Percentiles rank a stretch among this genome's conserved stretches.
phyloP scores from a whole-genome alignment of 345 rosid species.

The Hibiscus tridactylites region DNA sequence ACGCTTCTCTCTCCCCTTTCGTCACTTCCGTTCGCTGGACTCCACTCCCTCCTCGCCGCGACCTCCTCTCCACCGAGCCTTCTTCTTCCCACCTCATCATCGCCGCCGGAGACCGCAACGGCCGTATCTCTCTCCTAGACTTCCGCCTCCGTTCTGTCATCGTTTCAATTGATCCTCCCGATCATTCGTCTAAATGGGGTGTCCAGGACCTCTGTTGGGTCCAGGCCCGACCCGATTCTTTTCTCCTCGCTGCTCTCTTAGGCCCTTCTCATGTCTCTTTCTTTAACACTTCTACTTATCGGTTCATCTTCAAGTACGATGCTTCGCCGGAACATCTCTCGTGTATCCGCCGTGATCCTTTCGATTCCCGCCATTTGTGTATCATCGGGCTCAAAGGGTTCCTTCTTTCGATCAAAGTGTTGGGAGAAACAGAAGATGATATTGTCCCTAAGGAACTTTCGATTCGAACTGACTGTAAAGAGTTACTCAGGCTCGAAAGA shows the following conservation, averaged over 20 bases:
- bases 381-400: slow-evolving; percentile 75
- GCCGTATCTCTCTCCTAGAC: slow-evolving; percentile 79
- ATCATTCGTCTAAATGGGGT: slow-evolving; percentile 50
- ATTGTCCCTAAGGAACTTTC: slow-evolving; percentile 45
- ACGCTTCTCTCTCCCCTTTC: slow-evolving; percentile 60
- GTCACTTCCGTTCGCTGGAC: slow-evolving; percentile 79
- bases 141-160: slow-evolving; percentile 58
- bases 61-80: slow-evolving; percentile 73
- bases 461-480: slow-evolving; percentile 56
- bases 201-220: slow-evolving; percentile 90
- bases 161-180: slow-evolving; percentile 52
- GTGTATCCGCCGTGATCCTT: slow-evolving; percentile 81
- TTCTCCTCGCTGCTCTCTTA: slow-evolving; percentile 55
- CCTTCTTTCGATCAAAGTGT: slow-evolving; percentile 55
- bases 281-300: slow-evolving; percentile 35
- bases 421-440: slow-evolving; percentile 61
- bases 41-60: slow-evolving; percentile 62
- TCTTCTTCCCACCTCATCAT: slow-evolving; percentile 68
- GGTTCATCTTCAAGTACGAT: slow-evolving; percentile 71
- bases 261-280: slow-evolving; percentile 67
- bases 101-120: slow-evolving; percentile 88
- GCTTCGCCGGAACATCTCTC: slow-evolving; percentile 72
- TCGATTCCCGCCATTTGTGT: slow-evolving; percentile 79
- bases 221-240: slow-evolving; percentile 43
- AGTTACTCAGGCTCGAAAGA: slow-evolving; percentile 58